Evolutionary conservation across 2,329 filamentous ascomycete genomes (phyloP), one percentile per base, ranked within the genome.

Genomic region (Ophiostoma novo-ulmi): DNA sequence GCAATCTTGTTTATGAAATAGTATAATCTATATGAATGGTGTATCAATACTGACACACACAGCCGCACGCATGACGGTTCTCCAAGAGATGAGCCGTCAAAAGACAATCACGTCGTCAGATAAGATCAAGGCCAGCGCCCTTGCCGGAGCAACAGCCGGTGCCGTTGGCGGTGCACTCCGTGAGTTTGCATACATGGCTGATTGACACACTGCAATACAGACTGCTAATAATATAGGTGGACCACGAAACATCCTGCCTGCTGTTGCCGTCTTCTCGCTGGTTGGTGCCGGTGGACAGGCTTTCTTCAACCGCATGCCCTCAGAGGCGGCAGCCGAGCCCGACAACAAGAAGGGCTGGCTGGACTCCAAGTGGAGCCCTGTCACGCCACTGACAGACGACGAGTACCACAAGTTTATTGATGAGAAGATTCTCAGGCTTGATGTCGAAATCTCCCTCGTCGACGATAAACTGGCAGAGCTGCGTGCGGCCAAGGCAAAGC

Each of bases 371-470:
- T 94, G 89, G 87, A 91, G 88, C 75, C 92, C 91, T 0, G 81
- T 95, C 76, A 89, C 84, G 73, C 83, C 83, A 1, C 79, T 96
- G 26, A 87, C 87, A 0, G 89, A 95, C 75, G 83, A 89, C 65
- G 88, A 94, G 71, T 95, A 95, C 76, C 85, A 86, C 73, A 80
- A 82, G 3, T 88, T 92, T 77, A 80, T 95, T 69, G 82, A 86
- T 73, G 90, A 94, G 77, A 92, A 89, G 79, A 78, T 94, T 22
- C 80, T 94, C 44, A 84, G 83, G 71, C 80, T 94, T 5, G 88
- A 95, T 74, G 91, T 88, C 3, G 90, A 94, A 74, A 91, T 95
- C 76, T 87, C 91, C 1, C 78, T 95, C 22, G 81, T 94, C n/a
- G 91, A 95, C 75, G 92, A 95, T 67, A 88, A 86, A 76, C 91